Evolutionary conservation across 768 basidiomycete species (phyloP).

Genomic region (Podaxis rugospora): DNA sequence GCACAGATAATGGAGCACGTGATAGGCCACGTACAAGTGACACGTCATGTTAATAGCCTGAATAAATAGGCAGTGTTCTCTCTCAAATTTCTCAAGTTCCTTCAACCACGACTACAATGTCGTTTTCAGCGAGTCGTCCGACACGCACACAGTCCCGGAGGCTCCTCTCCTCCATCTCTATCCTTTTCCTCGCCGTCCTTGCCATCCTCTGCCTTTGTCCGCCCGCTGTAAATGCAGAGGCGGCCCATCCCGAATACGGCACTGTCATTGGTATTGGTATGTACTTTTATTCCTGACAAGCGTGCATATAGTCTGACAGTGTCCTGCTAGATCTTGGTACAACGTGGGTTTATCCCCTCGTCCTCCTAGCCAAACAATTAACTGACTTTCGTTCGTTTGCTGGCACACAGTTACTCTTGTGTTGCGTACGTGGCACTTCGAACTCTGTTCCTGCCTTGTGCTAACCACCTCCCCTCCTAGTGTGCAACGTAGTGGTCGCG

Average conservation of each 20-base stretch:
- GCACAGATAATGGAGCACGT: slow-evolving; percentile 18
- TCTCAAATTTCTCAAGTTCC: slow-evolving; percentile 23
- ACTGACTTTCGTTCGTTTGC: slow-evolving; percentile 20
- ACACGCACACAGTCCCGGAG: slow-evolving; percentile 56
- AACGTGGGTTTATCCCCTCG: slow-evolving; percentile 45
- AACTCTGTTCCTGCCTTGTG: background rate
- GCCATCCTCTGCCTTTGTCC: slow-evolving; percentile 74
- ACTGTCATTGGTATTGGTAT: slow-evolving; percentile 90
- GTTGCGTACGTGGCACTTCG: slow-evolving; percentile 64
- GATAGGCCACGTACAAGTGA: slow-evolving; percentile 37
- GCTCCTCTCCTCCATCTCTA: slow-evolving; percentile 53
- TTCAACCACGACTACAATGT: slow-evolving; percentile 32
- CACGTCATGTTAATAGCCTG: slow-evolving; percentile 28
- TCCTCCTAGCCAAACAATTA: background rate
- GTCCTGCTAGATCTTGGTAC: slow-evolving; percentile 76
- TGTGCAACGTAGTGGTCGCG: slow-evolving; percentile 80
- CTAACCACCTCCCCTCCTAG: slow-evolving; percentile 28
- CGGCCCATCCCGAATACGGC: slow-evolving; percentile 73
- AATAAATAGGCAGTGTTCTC: slow-evolving; percentile 25
- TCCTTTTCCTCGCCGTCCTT: slow-evolving; percentile 57
- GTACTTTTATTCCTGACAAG: slow-evolving; percentile 19
- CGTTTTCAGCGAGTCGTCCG: slow-evolving; percentile 39
- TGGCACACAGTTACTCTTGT: slow-evolving; percentile 75
- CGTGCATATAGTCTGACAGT: slow-evolving; percentile 9
- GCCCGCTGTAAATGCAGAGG: slow-evolving; percentile 58